Conservation (phyloP, 768 basidiomycete genomes). For the Chiua virens region DNA sequence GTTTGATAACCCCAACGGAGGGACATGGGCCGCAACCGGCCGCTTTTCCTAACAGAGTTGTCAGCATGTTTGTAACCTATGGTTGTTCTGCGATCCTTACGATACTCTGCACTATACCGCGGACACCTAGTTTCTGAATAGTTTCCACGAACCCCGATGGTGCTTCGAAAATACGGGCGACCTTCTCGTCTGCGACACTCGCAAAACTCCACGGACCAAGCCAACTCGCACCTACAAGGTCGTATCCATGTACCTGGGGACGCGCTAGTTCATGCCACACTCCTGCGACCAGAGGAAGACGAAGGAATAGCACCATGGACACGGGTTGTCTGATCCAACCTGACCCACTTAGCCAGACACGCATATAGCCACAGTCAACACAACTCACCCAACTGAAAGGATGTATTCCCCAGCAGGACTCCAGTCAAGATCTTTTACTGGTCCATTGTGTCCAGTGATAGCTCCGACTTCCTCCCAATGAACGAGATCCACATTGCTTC, state of each 20-base stretch:
- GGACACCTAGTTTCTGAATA: constrained; percentile 51
- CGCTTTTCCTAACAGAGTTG: constrained; percentile 47
- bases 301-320: constrained; percentile 65
- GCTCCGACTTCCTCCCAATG: constrained; percentile 79
- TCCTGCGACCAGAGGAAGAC: constrained; percentile 9
- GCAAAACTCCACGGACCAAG: constrained; percentile 76
- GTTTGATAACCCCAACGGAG: constrained; percentile 92
- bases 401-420: constrained; percentile 84
- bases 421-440: constrained; percentile 83
- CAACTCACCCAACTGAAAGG: constrained; percentile 74
- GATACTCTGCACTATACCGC: constrained; percentile 47
- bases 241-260: constrained; percentile 97
- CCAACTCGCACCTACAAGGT: constrained; percentile 78
- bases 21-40: constrained; percentile 83
- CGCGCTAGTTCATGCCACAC: constrained; percentile 88
- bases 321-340: constrained; percentile 89
- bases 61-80: background rate
- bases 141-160: constrained; percentile 75
- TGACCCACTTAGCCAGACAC: constrained; percentile 29
- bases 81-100: constrained; percentile 33
- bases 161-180: constrained; percentile 90
- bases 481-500: constrained; percentile 33
- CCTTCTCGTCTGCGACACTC: constrained; percentile 95
- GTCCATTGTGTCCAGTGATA: constrained; percentile 79
- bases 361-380: background rate